These are phyloP conservation scores for Syncephalis plumigaleata DNA, from an alignment of 371 early-diverging fungal genomes.

Conservation along the genomic window DNA sequence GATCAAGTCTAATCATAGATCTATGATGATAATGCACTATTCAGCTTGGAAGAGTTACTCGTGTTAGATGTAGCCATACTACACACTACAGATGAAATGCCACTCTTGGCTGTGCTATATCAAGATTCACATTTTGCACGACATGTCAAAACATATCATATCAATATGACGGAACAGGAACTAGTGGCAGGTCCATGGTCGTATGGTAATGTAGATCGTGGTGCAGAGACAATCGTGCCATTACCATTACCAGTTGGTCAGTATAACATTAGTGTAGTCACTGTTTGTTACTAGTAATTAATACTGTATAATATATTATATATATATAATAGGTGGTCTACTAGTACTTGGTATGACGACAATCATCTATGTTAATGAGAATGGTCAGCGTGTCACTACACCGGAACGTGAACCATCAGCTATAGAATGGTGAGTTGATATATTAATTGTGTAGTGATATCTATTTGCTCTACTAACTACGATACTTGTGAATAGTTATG, in stretches of 20 bases:
- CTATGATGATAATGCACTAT: neutral
- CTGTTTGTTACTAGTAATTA: neutral
- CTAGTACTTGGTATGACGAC: neutral
- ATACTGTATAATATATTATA: no score
- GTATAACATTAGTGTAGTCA: constrained; percentile 1
- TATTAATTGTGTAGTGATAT: no score
- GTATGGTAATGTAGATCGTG: constrained; percentile 22
- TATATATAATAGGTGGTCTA: constrained; percentile 1
- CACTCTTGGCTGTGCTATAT: constrained; percentile 44
- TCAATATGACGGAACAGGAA: constrained; percentile 25
- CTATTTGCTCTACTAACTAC: no score
- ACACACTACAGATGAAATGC: constrained; percentile 25
- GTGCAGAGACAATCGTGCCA: constrained; percentile 33
- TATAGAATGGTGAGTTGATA: neutral
- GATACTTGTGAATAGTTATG: no score
- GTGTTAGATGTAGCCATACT: constrained; percentile 51
- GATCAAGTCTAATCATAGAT: no score
- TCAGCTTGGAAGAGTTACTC: constrained; percentile 48
- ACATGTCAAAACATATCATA: constrained; percentile 41
- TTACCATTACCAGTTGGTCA: constrained; percentile 25
- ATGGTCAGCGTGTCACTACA: constrained; percentile 8
- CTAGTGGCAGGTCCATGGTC: constrained; percentile 23
- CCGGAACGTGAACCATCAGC: constrained; percentile 10
- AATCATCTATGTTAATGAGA: constrained; percentile 8
- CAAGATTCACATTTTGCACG: constrained; percentile 47